phyloP scores from a whole-genome alignment of 192 early-diverging fungal species.

The Kickxella alabastrina region DNA sequence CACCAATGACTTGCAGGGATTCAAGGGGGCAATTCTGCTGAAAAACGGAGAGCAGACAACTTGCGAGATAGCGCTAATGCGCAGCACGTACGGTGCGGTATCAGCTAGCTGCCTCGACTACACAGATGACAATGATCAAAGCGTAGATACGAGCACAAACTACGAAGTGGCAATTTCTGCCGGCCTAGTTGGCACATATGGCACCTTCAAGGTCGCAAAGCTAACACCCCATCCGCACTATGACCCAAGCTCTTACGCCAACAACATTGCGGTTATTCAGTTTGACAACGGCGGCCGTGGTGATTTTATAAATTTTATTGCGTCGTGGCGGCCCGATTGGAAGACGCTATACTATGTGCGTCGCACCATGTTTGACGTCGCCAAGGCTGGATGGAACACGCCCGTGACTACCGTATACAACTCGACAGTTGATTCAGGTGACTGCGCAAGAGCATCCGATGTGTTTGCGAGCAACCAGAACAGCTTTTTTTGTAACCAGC shows the following conservation, averaged over 20 bases:
- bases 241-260: slow-evolving; percentile 41
- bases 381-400: slow-evolving; percentile 11
- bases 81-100: slow-evolving; percentile 30
- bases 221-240: slow-evolving; percentile 26
- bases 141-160: slow-evolving; percentile 9
- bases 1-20: slow-evolving; percentile 23
- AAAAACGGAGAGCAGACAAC: slow-evolving; percentile 47
- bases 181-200: slow-evolving; percentile 15
- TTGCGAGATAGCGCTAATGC: slow-evolving; percentile 45
- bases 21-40: slow-evolving; percentile 38
- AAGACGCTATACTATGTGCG: slow-evolving; percentile 28
- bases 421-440: background rate
- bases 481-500: slow-evolving; percentile 37
- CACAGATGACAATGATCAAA: slow-evolving; percentile 7
- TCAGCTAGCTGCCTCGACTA: slow-evolving; percentile 42
- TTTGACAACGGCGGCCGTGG: slow-evolving; percentile 15
- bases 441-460: slow-evolving; percentile 14
- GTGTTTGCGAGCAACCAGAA: slow-evolving; percentile 23
- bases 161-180: slow-evolving; percentile 30
- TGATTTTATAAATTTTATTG: slow-evolving; percentile 41
- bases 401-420: slow-evolving; percentile 11
- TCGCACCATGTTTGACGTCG: slow-evolving; percentile 9
- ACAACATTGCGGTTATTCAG: slow-evolving; percentile 38
- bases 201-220: slow-evolving; percentile 19
- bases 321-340: slow-evolving; percentile 42